Base-by-base conservation (phyloP, 2,329 filamentous ascomycete species). In the Acephala macrosclerotiorum region DNA sequence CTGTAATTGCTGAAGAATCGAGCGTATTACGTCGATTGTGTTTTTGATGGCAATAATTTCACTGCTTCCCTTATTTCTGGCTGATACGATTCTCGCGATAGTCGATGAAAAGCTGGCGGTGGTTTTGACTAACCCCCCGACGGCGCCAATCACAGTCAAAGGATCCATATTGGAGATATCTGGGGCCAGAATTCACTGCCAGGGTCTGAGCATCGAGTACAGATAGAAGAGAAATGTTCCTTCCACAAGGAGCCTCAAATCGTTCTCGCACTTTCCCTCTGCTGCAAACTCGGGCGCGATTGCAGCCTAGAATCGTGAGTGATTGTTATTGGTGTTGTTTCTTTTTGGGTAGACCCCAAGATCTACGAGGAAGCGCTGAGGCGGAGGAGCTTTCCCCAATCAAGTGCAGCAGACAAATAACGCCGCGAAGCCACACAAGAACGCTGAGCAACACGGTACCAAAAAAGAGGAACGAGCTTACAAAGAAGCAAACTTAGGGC, bases 1-100 rank as follows among this genome's bases (percentile, higher is more conserved):
- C 42, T 63, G 61, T 14, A 66, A 26, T 55, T 66, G 64, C 25
- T 53, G 47, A 29, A 66, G 56, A 36, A 66, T 49, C 1, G 64
- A 57, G 33, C 51, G 47, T 18, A 63, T 40, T 3, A 56, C 63
- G 51, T 66, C 64, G 18, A 66, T 22, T 3, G 60, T 63, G 7
- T 29, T 47, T 26, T 61, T 66, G 7, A 66, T 22, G 8, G 59
- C 51, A 38, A 18, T 29, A 29, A 66, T 58, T 33, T 66, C 64
- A 18, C 58, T 40, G 18, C 18, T 49, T 20, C 61, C 53, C 18
- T 22, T 58, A 25, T 49, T 58, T 53, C 53, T 58, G 40, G 22
- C 47, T 8, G 51, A 49, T 8, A 58, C 22, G 6, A 63, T 20
- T 36, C 47, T 63, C 53, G 61, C 58, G 47, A 25, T 29, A 3